Base-by-base conservation (phyloP, 495 filamentous ascomycete genomes). In the Aspergillus ellipticus region DNA sequence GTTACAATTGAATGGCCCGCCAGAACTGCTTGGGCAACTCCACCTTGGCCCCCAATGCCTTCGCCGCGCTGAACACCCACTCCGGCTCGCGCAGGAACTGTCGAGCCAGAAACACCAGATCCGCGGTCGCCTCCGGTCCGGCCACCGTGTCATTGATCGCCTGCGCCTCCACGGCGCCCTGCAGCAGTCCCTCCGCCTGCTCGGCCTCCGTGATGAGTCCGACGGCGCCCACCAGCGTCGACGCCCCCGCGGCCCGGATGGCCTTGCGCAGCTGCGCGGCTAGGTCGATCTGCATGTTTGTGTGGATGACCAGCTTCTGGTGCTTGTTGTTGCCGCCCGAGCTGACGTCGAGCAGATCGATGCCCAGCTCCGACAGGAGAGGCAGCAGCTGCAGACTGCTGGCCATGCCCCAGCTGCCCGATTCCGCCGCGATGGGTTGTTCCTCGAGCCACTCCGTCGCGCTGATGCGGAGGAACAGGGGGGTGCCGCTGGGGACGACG, bases 311-410 rank as follows among this genome's bases (percentile, higher is more conserved):
- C 54, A 93, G 79, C 55, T 79, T 73, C 68, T 89, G 85, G 15
- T 68, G 62, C 29, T 74, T 70, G 67, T 84, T 82, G 58, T 86
- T 85, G 13, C 87, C 90, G 4, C 80, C 87, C 0, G 85, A 84
- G 55, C 81, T 86, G 43, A 92, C 84, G 67, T 95, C 90, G 15
- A 93, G 69, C 3, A 93, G 66, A 69, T 93, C 90, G 21, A 95
- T 76, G 4, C 85, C 89, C 2, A 81, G 68, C 8, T 78, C 82
- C 0, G 86, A 80, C 0, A 92, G 76, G 22, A 86, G 64, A 59
- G 82, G 80, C 13, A 87, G 85, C 2, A 95, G 75, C 55, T 67
- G 60, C 48, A 84, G 76, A 20, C 80, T 87, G 35, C 88, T 72
- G 22, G 80, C 72, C 33, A 90, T 63, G 29, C 82, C 80, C 89